Conservation (phyloP, 106 monocot genomes). For the Platanthera guangdongensis region DNA sequence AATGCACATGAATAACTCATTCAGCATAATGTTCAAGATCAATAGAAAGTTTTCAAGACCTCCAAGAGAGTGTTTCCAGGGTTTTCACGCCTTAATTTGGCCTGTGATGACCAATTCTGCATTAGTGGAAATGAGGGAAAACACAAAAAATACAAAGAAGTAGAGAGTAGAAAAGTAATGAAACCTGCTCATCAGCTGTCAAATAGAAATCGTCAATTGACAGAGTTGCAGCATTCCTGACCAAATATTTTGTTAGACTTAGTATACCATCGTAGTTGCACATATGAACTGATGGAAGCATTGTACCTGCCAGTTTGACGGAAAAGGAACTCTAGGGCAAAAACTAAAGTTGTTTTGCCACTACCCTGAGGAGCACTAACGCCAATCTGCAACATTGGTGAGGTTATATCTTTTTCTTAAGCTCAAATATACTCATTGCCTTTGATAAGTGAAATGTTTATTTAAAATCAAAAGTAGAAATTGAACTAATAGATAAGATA, state of each 20-base stretch:
- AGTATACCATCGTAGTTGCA: constrained; percentile 8
- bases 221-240: constrained; percentile 76
- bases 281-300: not conserved
- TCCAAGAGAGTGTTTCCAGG: constrained; percentile 92
- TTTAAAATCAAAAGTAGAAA: not conserved
- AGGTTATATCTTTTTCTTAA: not conserved
- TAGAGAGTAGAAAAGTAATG: not conserved
- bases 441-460: not conserved
- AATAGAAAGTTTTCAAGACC: constrained; percentile 33
- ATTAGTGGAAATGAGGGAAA: constrained; percentile 3
- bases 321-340: constrained; percentile 87
- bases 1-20: constrained; percentile 1
- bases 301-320: constrained; percentile 51
- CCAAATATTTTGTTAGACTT: constrained; percentile 11
- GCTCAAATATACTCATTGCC: not conserved
- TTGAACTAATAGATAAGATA: not conserved
- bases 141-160: not conserved
- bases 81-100: constrained; percentile 60
- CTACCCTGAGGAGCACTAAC: constrained; percentile 98
- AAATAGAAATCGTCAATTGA: constrained; percentile 99
- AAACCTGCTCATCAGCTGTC: constrained; percentile 87
- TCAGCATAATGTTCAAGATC: not conserved
- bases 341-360: constrained; percentile 95
- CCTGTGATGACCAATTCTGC: constrained; percentile 26
- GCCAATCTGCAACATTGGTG: constrained; percentile 56